Percentiles rank a stretch among this genome's conserved stretches.
Conservation (phyloP, 2,329 filamentous ascomycete species). For the Paraphaeosphaeria minitans region DNA sequence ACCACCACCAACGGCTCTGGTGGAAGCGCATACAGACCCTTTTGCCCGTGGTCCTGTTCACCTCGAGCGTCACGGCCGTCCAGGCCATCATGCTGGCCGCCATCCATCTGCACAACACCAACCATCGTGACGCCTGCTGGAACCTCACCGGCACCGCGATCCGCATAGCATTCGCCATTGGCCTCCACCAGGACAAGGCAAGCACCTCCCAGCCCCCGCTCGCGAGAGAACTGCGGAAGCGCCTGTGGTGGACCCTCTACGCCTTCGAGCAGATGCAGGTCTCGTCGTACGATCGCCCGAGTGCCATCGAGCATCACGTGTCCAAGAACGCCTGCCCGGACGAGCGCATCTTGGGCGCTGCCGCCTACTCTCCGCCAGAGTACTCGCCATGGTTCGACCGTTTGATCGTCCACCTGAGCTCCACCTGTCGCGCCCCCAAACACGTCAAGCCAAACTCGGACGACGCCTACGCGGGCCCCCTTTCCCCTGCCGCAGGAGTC, state of each 20-base stretch:
- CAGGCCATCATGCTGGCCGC: constrained; percentile 52
- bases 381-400: constrained; percentile 48
- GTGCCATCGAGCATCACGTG: constrained; percentile 48
- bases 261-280: constrained; percentile 55
- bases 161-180: constrained; percentile 53
- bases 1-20: constrained; percentile 49
- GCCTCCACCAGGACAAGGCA: constrained; percentile 50
- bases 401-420: constrained; percentile 45
- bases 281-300: constrained; percentile 52
- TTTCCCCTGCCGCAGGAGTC: constrained; percentile 47
- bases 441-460: constrained; percentile 36
- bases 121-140: constrained; percentile 52
- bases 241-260: constrained; percentile 61
- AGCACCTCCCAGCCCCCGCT: constrained; percentile 44
- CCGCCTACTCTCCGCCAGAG: constrained; percentile 41
- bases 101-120: constrained; percentile 53
- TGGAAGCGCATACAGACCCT: constrained; percentile 50
- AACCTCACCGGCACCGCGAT: constrained; percentile 52
- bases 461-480: constrained; percentile 45
- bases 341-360: constrained; percentile 44
- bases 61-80: constrained; percentile 49
- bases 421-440: constrained; percentile 47
- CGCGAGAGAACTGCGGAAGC: constrained; percentile 52
- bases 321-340: constrained; percentile 44
- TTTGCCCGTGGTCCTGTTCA: constrained; percentile 51